phyloP scores from a whole-genome alignment of 306 rosid genomes.

The Prunus armeniaca region DNA sequence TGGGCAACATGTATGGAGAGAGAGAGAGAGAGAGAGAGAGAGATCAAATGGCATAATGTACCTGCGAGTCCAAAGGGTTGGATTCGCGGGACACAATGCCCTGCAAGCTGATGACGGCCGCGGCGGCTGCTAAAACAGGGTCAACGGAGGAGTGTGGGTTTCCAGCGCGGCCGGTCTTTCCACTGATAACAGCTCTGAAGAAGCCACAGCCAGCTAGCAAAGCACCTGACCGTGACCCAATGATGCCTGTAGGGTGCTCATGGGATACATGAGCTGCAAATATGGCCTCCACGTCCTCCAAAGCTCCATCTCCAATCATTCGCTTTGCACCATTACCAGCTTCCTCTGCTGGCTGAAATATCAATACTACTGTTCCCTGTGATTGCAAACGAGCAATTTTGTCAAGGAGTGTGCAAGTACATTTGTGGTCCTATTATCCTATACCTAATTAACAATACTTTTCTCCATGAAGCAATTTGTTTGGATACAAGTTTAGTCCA shows the following conservation, averaged over 20 bases:
- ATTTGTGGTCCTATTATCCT: too few relatives aligned
- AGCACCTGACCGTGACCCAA: constrained; percentile 91
- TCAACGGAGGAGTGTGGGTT: constrained; percentile 58
- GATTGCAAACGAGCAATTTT: background rate
- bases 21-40: too few relatives aligned
- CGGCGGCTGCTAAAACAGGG: constrained; percentile 83
- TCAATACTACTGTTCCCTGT: constrained; percentile 84
- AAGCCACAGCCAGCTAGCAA: constrained; percentile 94
- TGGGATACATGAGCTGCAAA: constrained; percentile 93
- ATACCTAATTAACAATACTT: too few relatives aligned
- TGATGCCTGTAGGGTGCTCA: constrained; percentile 64
- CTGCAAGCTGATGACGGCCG: constrained; percentile 84
- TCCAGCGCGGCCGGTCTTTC: constrained; percentile 40
- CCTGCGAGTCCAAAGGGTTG: constrained; percentile 90
- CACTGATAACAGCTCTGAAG: constrained; percentile 74
- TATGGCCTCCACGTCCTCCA: constrained; percentile 84
- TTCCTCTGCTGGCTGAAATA: constrained; percentile 98
- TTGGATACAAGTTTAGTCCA: background rate
- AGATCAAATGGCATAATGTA: background rate
- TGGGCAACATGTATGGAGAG: background rate
- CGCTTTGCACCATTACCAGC: constrained; percentile 94
- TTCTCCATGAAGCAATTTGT: background rate
- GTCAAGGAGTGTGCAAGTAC: background rate
- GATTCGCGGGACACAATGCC: constrained; percentile 95
- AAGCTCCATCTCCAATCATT: constrained; percentile 88